These are phyloP conservation scores for Phellopilus nigrolimitatus DNA, from an alignment of 1,284 basidiomycete species.

Conservation along the genomic window DNA sequence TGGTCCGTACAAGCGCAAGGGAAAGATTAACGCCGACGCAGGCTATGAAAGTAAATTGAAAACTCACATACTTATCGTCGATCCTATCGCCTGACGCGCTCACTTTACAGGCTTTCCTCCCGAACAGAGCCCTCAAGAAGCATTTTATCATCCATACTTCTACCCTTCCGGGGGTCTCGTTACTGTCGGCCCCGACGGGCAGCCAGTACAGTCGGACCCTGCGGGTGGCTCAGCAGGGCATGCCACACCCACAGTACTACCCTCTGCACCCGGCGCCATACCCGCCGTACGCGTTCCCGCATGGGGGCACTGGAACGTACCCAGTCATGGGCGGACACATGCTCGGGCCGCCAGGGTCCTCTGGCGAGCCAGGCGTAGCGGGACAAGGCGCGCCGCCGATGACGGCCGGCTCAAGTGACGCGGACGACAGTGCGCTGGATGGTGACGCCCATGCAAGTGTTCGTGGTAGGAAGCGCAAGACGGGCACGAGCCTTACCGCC, in stretches of 20 bases:
- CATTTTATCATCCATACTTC: constrained; percentile 18
- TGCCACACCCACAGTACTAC: constrained; percentile 18
- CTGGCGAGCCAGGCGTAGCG: too few relatives aligned
- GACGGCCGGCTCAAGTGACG: constrained; percentile 1
- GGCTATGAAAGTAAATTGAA: constrained; percentile 14
- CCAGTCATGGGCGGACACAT: constrained; percentile 15
- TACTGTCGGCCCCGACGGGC: constrained; percentile 19
- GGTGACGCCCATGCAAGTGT: not conserved
- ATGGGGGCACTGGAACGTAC: constrained; percentile 7
- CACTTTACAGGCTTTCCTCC: constrained; percentile 6
- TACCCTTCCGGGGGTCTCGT: constrained; percentile 19
- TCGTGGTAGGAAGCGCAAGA: constrained; percentile 10
- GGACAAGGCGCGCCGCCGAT: too few relatives aligned
- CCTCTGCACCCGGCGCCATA: constrained; percentile 14
- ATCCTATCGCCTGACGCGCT: not conserved
- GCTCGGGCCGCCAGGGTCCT: constrained; percentile 1
- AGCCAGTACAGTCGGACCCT: constrained; percentile 16
- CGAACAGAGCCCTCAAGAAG: constrained; percentile 12
- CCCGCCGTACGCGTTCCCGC: constrained; percentile 15
- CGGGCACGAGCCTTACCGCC: not conserved
- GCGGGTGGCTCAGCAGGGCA: constrained; percentile 12
- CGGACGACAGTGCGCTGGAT: not conserved
- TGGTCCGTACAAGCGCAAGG: constrained; percentile 80
- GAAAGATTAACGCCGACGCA: constrained; percentile 33
- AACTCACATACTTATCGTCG: not conserved